Base-by-base conservation (phyloP, 176 grass and related monocot genomes). In the Thalia dealbata region DNA sequence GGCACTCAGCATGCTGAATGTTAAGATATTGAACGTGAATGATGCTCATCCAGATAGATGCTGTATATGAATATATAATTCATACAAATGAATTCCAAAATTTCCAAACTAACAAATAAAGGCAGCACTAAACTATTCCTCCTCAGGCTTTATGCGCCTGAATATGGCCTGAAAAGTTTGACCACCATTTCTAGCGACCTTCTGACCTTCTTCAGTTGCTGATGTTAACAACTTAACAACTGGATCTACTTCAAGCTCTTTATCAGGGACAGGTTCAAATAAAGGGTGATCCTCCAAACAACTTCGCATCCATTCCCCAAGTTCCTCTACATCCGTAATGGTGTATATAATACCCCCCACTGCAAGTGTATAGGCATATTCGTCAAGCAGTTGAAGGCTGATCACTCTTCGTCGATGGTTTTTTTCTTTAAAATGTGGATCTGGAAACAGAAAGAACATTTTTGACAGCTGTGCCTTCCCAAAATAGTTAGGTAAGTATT, bases 381-480 rank as follows among this genome's bases (percentile, higher is more conserved):
- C 95, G 64, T 96, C 92, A 3, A 96, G 85, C 69, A 96, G 74
- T 25, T 96, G 87, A 73, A 76, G 66, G 50, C 92, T 96, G 27
- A 96, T 86, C 41, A 96, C 89, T 54, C 92, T 86, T 18, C 89
- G 76, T 44, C 93, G 78, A 66, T 92, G 93, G 72, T 92, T 97
- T 78, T 97, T 97, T 85, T 97, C 90, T 76, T 97, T 97, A 76
- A 92, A 97, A 67, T 97, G 93, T 6, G 93, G 93, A 71, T 97
- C 93, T 12, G 93, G 93, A 43, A 97, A 97, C 23, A 97, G 54
- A 72, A 97, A 97, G 81, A 97, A 97, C 90, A 99, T 99, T 52
- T 99, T 99, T 15, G 81, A 86, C 27, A 99, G 90, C 79, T 92
- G 90, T 26, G 82, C 90, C 75, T 91, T 93, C n/a, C 78, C 70